Evolutionary conservation across 768 basidiomycete species (phyloP).

Genomic region (Collybiopsis confluens): DNA sequence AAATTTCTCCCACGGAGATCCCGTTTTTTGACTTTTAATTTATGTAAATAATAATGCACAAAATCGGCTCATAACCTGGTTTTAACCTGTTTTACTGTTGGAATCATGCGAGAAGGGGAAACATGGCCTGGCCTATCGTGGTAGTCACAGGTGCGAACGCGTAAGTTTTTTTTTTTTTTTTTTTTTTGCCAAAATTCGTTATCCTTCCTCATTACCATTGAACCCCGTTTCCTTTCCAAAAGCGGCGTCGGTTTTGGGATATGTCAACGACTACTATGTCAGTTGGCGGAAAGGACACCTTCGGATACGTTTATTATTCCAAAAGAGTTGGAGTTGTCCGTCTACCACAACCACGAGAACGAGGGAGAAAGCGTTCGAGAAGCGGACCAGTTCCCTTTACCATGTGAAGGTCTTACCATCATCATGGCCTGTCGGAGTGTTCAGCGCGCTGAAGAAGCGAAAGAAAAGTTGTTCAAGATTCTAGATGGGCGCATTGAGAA

Average conservation of each 20-base stretch:
- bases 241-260: constrained; percentile 83
- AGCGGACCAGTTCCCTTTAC: constrained; percentile 15
- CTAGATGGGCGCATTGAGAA: constrained; percentile 51
- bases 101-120: too few relatives aligned
- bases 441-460: constrained; percentile 60
- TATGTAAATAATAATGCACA: too few relatives aligned
- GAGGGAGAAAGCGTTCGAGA: constrained; percentile 5
- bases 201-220: not conserved
- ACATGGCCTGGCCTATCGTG: constrained; percentile 43
- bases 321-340: too few relatives aligned
- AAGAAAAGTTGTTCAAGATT: constrained; percentile 43
- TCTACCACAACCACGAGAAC: constrained; percentile 8
- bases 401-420: constrained; percentile 59
- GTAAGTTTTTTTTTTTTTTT: too few relatives aligned
- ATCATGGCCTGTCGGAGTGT: constrained; percentile 77
- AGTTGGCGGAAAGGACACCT: constrained; percentile 50
- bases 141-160: constrained; percentile 71
- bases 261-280: constrained; percentile 71
- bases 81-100: too few relatives aligned
- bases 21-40: too few relatives aligned
- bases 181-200: too few relatives aligned
- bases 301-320: constrained; percentile 2
- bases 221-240: constrained; percentile 25
- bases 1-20: too few relatives aligned
- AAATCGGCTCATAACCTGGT: too few relatives aligned